Percentiles rank a stretch among this genome's conserved stretches.
Conservation (phyloP, 176 grass and related monocot species). For the Pontederia crassipes region DNA sequence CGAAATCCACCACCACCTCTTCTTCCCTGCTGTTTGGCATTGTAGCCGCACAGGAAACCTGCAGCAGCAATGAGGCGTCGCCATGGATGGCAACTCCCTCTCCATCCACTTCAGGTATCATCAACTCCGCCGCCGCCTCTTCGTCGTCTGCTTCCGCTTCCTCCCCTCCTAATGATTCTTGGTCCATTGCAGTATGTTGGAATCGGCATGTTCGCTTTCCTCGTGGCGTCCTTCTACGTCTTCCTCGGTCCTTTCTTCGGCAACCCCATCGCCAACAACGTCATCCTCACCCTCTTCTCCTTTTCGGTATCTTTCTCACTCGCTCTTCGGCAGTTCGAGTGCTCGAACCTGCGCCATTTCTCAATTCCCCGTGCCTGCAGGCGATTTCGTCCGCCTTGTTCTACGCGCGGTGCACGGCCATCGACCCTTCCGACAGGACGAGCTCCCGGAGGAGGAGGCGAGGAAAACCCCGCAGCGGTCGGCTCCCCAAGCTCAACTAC, state of each 20-base stretch:
- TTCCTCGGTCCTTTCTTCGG: slow-evolving; percentile 71
- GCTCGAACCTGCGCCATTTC: too few relatives aligned
- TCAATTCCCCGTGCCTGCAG: slow-evolving; percentile 13
- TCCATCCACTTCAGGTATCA: slow-evolving; percentile 83
- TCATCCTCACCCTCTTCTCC: slow-evolving; percentile 52
- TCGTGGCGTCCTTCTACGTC: slow-evolving; percentile 62
- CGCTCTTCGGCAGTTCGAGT: background rate
- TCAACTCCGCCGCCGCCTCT: background rate
- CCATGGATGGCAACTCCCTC: slow-evolving; percentile 86
- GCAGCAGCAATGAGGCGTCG: slow-evolving; percentile 29
- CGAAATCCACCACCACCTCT: too few relatives aligned
- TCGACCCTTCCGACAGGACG: slow-evolving; percentile 68
- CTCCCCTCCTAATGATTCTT: background rate
- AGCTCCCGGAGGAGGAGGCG: slow-evolving; percentile 41
- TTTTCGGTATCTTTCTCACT: slow-evolving; percentile 28
- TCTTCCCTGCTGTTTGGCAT: too few relatives aligned
- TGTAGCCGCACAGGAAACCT: too few relatives aligned
- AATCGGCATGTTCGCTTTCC: slow-evolving; percentile 44
- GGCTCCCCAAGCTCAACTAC: slow-evolving; percentile 64
- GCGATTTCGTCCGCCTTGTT: slow-evolving; percentile 36
- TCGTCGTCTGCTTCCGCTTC: background rate
- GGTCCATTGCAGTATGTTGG: slow-evolving; percentile 49
- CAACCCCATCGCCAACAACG: slow-evolving; percentile 36
- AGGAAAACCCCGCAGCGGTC: slow-evolving; percentile 23
- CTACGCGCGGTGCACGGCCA: slow-evolving; percentile 68